Percentiles rank a stretch among this genome's conserved stretches.
Evolutionary conservation across 2,329 filamentous ascomycete genomes (phyloP).

Genomic region (Cladobotryum mycophilum): DNA sequence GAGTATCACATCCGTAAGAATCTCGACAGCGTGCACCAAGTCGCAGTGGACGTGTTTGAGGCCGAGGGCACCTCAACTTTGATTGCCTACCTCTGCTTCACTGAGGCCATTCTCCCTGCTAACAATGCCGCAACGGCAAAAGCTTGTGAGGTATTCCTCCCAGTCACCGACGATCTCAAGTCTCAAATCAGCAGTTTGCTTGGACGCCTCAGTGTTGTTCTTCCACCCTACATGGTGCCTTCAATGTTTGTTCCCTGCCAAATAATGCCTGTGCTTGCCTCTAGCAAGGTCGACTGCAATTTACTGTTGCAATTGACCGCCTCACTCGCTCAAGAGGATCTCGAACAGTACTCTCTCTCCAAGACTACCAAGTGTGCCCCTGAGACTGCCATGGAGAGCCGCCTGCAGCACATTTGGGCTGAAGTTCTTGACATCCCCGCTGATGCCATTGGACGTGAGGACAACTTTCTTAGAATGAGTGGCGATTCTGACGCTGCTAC

Average conservation of each 20-base stretch:
- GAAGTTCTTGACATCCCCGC: background rate
- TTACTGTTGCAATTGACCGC: too few relatives aligned
- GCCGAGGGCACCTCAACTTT: background rate
- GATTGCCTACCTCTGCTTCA: conserved; percentile 9
- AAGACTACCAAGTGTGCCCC: background rate
- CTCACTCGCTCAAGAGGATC: background rate
- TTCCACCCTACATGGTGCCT: conserved; percentile 14
- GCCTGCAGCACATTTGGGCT: conserved; percentile 4
- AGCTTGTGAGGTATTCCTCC: background rate
- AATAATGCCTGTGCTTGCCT: conserved; percentile 6
- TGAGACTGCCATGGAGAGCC: conserved; percentile 1
- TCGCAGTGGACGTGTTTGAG: conserved; percentile 1
- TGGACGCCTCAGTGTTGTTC: conserved; percentile 2
- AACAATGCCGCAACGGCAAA: background rate
- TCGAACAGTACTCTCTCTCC: background rate
- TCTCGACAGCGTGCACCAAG: background rate
- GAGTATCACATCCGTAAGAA: conserved; percentile 5
- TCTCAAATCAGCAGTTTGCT: conserved; percentile 2
- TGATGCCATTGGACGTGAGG: conserved; percentile 12
- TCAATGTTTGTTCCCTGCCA: conserved; percentile 10
- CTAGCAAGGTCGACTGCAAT: conserved; percentile 12
- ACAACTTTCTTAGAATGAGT: conserved; percentile 13
- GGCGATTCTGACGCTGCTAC: conserved; percentile 15
- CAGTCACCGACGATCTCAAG: conserved; percentile 3
- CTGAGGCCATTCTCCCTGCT: conserved; percentile 7